Base-by-base conservation (phyloP, 306 rosid genomes). In the Quercus bicolor region DNA sequence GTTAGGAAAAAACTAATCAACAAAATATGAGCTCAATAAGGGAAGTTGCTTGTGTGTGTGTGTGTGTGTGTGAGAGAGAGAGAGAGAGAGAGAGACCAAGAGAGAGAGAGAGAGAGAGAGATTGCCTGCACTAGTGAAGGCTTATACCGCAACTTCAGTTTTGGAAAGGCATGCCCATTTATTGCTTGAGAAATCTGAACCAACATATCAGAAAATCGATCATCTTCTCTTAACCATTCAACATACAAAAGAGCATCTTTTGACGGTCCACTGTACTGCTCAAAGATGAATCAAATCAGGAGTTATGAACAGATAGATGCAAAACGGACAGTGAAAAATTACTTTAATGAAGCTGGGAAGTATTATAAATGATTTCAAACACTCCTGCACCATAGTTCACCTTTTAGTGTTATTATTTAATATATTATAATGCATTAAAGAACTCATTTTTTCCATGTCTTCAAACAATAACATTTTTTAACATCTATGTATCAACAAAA, bases 221-320 rank as follows among this genome's bases (percentile, higher is more conserved):
- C 56, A 80, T 95, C 98, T 77, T 82, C 87, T 80, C 88, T 92
- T 77, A 95, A 74, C 98, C 98, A 95, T 82, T 86, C 81, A 75
- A 91, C 92, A 85, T 95, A 95, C 0, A 84, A 82, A 73, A 91
- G 59, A 54, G 98, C 98, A 68, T 90, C 94, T 88, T 88, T 90
- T 24, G 87, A 88, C 13, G 96, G 98, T 56, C 98, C 98, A 84
- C 98, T 95, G 84, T 85, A 95, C 98, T 92, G 98, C 79, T 77
- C 72, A 78, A 79, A 80, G 80, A 83, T 73, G 72, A 56, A 78
- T 72, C 31, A 83, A 52, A 84, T 72, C 81, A 72, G 5, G 60
- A 72, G 48, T 74, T 29, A 68, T 74, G 26, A 52, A 79, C 11
- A 72, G 14, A 66, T 56, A 31, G 33, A 7, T 28, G 77, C 34